Base-by-base conservation (phyloP, 1,139 yeast species). In the Saccharomyces hybrid region DNA sequence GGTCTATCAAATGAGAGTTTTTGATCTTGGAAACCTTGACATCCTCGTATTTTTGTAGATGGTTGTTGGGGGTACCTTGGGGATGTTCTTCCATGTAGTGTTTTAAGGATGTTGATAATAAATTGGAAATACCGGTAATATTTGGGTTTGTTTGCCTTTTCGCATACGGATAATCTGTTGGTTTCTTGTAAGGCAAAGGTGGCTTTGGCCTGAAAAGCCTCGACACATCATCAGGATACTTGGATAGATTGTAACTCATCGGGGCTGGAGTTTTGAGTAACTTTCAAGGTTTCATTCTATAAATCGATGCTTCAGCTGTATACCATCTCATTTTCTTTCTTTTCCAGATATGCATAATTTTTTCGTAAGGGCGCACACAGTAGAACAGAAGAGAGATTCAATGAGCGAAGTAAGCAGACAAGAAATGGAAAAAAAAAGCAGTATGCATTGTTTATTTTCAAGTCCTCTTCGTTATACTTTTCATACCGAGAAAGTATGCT, bases 191-290 rank as follows among this genome's bases (percentile, higher is more conserved):
- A 38, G 77, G 75, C 13, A 84, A 69, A n/a, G 95, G 95, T 3
- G 86, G 84, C 52, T 81, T 75, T 4, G 95, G 87, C 29, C 78
- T 78, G 66, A 89, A 89, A 48, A 88, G 78, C 63, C 78, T 77
- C 52, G 83, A 81, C 49, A 87, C 80, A 60, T 79, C 80, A 0
- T 80, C 74, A 1, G 96, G 91, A 59, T 84, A 83, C 66, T 80
- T 82, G 34, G 77, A 70, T 8, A 73, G 50, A 49, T 58, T 55
- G 29, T 56, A 55, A 38, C 25, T 38, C 44, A 38, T 38, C 44
- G 5, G 13, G n/a, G 13, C 13, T 9, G 5, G 11, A 3, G 44
- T 38, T 3, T 5, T 38, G 23, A 6, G n/a, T 38, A 16, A 9
- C 19, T 38, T 38, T 14, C 13, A 4, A 16, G 13, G 13, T 9